Percentiles rank a stretch among this genome's conserved stretches.
phyloP scores from a whole-genome alignment of 371 early-diverging fungal species.

The Mortierella sp. region DNA sequence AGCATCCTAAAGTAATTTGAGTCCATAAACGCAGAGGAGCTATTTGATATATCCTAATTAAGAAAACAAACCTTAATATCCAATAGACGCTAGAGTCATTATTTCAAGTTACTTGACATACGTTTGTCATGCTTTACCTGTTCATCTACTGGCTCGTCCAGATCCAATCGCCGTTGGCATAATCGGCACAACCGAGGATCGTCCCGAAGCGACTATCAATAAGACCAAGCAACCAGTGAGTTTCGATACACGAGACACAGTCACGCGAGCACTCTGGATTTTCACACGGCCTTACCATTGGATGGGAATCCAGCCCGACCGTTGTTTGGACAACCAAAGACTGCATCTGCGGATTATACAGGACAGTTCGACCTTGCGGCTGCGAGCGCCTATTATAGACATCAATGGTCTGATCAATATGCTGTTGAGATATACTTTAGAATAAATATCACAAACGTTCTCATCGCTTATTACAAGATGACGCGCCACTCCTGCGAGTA shows the following conservation, averaged over 20 bases:
- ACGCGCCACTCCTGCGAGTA: constrained; percentile 64
- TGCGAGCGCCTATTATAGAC: constrained; percentile 25
- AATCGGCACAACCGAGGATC: constrained; percentile 38
- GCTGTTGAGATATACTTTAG: neutral
- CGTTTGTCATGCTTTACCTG: constrained; percentile 25
- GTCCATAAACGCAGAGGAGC: constrained; percentile 64
- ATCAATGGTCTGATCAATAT: neutral
- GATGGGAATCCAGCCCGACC: constrained; percentile 32
- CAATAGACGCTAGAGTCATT: too few species aligned
- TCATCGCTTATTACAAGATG: constrained; percentile 59
- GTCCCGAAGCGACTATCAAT: constrained; percentile 19
- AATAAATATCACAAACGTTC: constrained; percentile 12
- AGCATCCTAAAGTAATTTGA: constrained; percentile 75
- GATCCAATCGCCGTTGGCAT: constrained; percentile 39
- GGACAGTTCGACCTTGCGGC: constrained; percentile 51
- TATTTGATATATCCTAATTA: constrained; percentile 15
- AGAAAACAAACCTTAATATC: neutral
- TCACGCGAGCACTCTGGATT: neutral
- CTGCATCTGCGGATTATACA: constrained; percentile 55
- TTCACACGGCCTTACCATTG: constrained; percentile 26
- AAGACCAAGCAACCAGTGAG: neutral
- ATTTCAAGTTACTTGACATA: neutral
- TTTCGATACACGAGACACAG: neutral
- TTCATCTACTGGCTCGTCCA: constrained; percentile 17
- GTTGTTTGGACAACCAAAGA: constrained; percentile 32